Evolutionary conservation across 768 basidiomycete genomes (phyloP), one percentile per base, ranked within the genome.

Genomic region (Lyophyllum atratum): DNA sequence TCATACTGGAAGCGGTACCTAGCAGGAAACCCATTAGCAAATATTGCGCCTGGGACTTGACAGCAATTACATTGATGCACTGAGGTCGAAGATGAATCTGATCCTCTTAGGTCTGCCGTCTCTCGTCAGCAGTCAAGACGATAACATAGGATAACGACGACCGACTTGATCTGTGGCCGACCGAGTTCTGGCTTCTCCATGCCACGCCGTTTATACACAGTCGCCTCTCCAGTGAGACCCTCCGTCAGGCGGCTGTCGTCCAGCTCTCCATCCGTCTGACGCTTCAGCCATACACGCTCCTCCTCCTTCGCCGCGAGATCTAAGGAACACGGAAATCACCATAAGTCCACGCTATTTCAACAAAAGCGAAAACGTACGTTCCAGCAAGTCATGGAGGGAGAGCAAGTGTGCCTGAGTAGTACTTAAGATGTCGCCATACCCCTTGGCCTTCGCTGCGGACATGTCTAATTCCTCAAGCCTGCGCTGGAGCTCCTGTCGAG

Each of bases 1-100:
- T 89, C 87, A 53, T 87, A 85, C 58, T 89, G 87, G 74, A 89
- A 89, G 4, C 86, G 85, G 66, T 87, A 87, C 82, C 84, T 85
- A 10, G 28, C 53, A 52, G 49, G 4, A 37, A 17, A 24, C 17
- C 15, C 21, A 39, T 21, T 47, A 14, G 4, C 43, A 22, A 19
- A 21, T 7, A 54, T 12, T 19, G 4, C 11, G 4, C 24, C 22
- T 19, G 19, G 39, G 22, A 33, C 19, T 39, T 8, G 17, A 33
- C 1, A 22, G 29, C 2, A 40, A 9, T 39, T 61, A 81, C 86
- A 89, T 89, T 0, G 86, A 89, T 24, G 82, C 86, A 64, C 85
- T 86, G 45, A 89, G 72, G 64, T 89, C 86, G 60, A 89, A 89
- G 28, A 89, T 72, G 63, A 89, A 87, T 43, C 85, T 76, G 55